Conservation (phyloP, 352 stramenopile genomes). For the Globisporangium emineosum region DNA sequence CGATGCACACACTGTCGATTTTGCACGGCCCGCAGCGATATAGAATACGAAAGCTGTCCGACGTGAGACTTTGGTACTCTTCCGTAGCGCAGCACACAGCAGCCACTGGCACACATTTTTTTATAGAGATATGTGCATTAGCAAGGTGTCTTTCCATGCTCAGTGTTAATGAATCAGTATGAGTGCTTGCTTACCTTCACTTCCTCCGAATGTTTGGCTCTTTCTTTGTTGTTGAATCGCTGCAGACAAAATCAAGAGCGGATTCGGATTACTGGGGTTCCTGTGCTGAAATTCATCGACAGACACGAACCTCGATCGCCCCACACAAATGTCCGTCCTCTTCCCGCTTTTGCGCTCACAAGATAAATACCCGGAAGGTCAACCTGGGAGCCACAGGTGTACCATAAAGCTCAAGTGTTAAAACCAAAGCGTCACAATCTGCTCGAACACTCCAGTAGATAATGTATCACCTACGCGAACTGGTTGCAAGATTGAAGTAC, state of each 20-base stretch:
- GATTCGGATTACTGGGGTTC: neutral
- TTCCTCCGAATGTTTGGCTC: constrained; percentile 39
- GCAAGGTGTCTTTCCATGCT: neutral
- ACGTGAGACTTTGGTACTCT: constrained; percentile 57
- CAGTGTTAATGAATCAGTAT: no score
- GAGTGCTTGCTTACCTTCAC: constrained; percentile 22
- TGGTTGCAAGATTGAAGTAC: constrained; percentile 50
- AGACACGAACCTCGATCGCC: constrained; percentile 52
- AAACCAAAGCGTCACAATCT: neutral
- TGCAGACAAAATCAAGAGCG: constrained; percentile 9
- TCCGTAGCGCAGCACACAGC: constrained; percentile 48
- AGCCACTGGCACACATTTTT: constrained; percentile 24
- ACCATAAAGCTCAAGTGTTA: neutral
- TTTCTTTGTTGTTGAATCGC: constrained; percentile 25
- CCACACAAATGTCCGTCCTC: constrained; percentile 74
- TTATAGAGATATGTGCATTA: neutral
- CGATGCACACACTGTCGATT: constrained; percentile 53
- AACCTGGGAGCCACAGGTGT: constrained; percentile 28
- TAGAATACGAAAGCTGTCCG: constrained; percentile 71
- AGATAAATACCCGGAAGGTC: constrained; percentile 45
- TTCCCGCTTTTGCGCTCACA: constrained; percentile 49
- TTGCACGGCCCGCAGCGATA: constrained; percentile 60
- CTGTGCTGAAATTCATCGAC: neutral
- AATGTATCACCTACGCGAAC: constrained; percentile 36
- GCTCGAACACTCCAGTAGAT: neutral